A percentile compares a stretch with the other conserved stretches of the same genome.
These are phyloP conservation scores for Aspergillus fumigatiaffinis DNA, from an alignment of 2,329 filamentous ascomycete species.

Conservation along the genomic window DNA sequence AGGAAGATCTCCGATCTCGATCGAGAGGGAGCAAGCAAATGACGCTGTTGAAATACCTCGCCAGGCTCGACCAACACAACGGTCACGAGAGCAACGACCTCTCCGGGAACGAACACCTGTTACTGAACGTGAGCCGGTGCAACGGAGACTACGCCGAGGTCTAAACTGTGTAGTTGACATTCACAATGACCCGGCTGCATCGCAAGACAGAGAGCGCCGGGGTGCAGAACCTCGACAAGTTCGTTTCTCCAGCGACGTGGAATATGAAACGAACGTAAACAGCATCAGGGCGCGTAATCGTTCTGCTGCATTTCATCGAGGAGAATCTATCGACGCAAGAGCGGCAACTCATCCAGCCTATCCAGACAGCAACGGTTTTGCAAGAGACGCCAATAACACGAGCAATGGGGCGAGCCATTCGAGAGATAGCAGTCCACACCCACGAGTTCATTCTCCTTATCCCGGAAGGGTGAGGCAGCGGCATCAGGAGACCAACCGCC, in stretches of 20 bases:
- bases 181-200: conserved; percentile 8
- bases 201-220: conserved; percentile 1
- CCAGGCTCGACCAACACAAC: conserved; percentile 1
- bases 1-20: background rate
- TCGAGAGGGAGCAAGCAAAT: background rate
- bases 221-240: conserved; percentile 11
- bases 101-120: conserved; percentile 18
- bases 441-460: background rate
- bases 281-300: conserved; percentile 1
- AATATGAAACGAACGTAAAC: conserved; percentile 10
- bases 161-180: conserved; percentile 7
- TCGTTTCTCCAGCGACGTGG: conserved; percentile 15
- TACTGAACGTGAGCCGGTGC: conserved; percentile 14
- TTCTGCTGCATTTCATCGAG: background rate
- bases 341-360: background rate
- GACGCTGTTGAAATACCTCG: background rate
- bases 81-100: conserved; percentile 3
- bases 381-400: background rate
- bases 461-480: conserved; percentile 1
- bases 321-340: background rate
- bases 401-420: background rate
- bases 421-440: conserved; percentile 1
- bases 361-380: background rate
- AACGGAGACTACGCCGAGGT: conserved; percentile 3
- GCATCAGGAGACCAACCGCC: background rate